Evolutionary conservation across 805 yeast genomes (phyloP).

Genomic region (Spathaspora passalidarum): DNA sequence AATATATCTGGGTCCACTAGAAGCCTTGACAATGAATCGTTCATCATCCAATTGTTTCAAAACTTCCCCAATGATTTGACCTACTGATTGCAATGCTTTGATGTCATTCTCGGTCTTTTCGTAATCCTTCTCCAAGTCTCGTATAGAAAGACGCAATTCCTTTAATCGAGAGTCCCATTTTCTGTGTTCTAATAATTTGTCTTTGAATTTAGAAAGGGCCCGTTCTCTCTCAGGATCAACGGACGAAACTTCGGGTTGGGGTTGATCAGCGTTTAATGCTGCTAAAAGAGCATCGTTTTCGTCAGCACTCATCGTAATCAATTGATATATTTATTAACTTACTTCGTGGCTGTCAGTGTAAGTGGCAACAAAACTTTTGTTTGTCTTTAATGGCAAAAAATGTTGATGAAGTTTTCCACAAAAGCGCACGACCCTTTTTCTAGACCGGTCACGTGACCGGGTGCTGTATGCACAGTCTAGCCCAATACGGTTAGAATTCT

Average conservation of each 20-base stretch:
- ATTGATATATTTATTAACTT: not conserved
- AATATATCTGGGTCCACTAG: conserved; percentile 95
- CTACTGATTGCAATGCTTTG: conserved; percentile 94
- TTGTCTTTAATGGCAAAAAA: not conserved
- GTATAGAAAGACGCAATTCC: conserved; percentile 76
- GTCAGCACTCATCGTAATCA: conserved; percentile 45
- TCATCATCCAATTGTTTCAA: conserved; percentile 93
- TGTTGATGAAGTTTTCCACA: not conserved
- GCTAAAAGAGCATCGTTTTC: conserved; percentile 77
- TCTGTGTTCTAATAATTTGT: conserved; percentile 86
- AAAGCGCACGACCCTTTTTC: not conserved
- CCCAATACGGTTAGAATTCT: too few relatives aligned
- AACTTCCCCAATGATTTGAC: conserved; percentile 96
- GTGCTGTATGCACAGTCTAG: not conserved
- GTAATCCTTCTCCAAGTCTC: conserved; percentile 77
- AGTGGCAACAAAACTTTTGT: not conserved
- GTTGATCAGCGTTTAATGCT: conserved; percentile 49
- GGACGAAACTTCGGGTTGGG: too few relatives aligned
- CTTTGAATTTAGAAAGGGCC: conserved; percentile 76
- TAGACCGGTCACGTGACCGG: not conserved
- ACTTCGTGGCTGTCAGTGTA: too few relatives aligned
- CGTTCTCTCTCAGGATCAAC: conserved; percentile 70
- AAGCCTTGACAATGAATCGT: conserved; percentile 91
- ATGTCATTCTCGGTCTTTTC: conserved; percentile 96
- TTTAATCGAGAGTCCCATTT: conserved; percentile 91